Evolutionary conservation across 164 flowering plant genomes (phyloP), one percentile per base, ranked within the genome.

Genomic region (Euptelea pleiosperma): DNA sequence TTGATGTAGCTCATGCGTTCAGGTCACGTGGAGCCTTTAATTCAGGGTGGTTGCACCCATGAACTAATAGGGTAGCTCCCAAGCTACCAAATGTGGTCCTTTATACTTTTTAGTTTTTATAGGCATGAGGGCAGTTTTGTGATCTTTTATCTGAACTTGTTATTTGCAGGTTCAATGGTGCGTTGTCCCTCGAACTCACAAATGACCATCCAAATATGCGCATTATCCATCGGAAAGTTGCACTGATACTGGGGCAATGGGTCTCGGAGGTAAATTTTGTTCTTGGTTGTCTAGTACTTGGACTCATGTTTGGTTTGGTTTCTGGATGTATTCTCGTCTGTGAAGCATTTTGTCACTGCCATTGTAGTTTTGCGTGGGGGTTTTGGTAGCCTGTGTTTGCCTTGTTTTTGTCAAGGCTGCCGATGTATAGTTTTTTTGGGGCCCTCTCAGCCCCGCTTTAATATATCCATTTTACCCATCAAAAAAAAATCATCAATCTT

Each of bases 181-280:
- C 92, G 53, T 69, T 93, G 44, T 83, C 97, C 19, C 75, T 74
- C 24, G 99, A 90, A 64, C 78, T 93, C 24, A 73, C 86, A 55
- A 90, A 85, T 79, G 82, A 81, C 70, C 91, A 90, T 79, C 95
- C 96, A 62, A 90, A 85, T 75, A 74, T 75, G 85, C 82, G 87
- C 51, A 77, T 93, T 62, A 86, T 90, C 65, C 96, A 81, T 69
- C 76, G 99, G 63, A 85, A 86, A 78, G 90, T 93, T 67, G 99
- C 96, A 45, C 60, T 91, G 21, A 73, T 93, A 55, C 74, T 88
- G 61, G 99, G 99, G 54, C 96, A 90, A 56, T 93, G 99, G 99
- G 93, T 93, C 62, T 90, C 97, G 36, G 99, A 93, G 97, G 99
- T 93, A 75, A 42, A 28, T 21, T 16, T 43, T 64, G 51, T 39